These are phyloP conservation scores for Fusarium transvaalense DNA, from an alignment of 2,329 filamentous ascomycete species.

Conservation along the genomic window DNA sequence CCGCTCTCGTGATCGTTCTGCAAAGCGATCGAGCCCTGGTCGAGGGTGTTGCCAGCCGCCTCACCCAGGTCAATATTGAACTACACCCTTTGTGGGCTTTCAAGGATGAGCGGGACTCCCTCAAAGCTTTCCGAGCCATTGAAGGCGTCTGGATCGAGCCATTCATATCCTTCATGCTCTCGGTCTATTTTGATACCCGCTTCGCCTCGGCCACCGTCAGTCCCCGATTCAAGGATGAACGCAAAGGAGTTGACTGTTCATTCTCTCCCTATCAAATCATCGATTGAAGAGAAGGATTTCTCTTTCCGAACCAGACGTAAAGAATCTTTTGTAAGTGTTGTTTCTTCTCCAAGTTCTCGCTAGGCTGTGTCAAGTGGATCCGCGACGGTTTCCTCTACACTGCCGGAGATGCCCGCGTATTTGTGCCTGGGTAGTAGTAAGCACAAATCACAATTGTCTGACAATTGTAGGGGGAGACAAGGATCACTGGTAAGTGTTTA, in stretches of 20 bases:
- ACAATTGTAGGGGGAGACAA: not conserved
- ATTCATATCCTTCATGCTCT: constrained; percentile 71
- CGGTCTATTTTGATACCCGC: constrained; percentile 67
- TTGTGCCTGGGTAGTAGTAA: constrained; percentile 58
- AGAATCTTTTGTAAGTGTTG: constrained; percentile 61
- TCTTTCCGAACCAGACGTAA: constrained; percentile 67
- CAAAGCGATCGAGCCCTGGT: constrained; percentile 62
- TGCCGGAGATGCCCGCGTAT: constrained; percentile 72
- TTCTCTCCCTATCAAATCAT: constrained; percentile 64
- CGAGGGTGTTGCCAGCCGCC: constrained; percentile 60
- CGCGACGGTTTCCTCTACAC: constrained; percentile 66
- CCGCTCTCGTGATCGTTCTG: constrained; percentile 69
- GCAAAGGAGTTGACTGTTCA: constrained; percentile 75
- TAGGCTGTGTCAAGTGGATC: constrained; percentile 68
- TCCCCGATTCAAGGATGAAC: constrained; percentile 61
- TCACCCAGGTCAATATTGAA: constrained; percentile 65
- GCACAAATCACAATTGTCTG: not conserved
- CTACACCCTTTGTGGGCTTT: constrained; percentile 71
- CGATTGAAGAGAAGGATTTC: constrained; percentile 69
- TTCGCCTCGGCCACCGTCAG: constrained; percentile 52
- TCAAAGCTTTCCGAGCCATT: constrained; percentile 60
- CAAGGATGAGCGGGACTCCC: constrained; percentile 68
- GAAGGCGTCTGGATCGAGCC: constrained; percentile 67
- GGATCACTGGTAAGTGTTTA: constrained; percentile 70
- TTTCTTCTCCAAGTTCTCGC: constrained; percentile 74